These are phyloP conservation scores for Flammula alnicola DNA, from an alignment of 1,284 basidiomycete species.

Conservation along the genomic window DNA sequence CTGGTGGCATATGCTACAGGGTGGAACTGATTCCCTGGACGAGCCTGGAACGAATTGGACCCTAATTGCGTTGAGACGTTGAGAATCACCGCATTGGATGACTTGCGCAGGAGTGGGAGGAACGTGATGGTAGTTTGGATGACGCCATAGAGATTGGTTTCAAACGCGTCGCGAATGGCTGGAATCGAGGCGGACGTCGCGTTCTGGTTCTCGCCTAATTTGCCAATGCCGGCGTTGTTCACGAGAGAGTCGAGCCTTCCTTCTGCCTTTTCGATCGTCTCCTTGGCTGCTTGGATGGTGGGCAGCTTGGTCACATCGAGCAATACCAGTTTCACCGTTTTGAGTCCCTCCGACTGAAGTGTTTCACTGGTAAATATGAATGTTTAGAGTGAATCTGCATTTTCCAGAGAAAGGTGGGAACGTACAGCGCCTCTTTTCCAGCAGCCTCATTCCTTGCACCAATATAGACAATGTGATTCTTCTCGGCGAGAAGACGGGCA, in stretches of 20 bases:
- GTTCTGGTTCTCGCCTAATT: slow-evolving; percentile 37
- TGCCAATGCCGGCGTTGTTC: slow-evolving; percentile 50
- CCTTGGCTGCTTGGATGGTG: slow-evolving; percentile 39
- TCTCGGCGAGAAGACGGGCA: slow-evolving; percentile 20
- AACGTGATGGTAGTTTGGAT: slow-evolving; percentile 18
- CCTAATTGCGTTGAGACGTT: slow-evolving; percentile 46
- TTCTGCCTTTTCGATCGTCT: slow-evolving; percentile 42
- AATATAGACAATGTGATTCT: slow-evolving; percentile 25
- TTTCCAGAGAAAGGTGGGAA: background rate
- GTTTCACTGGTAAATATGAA: slow-evolving; percentile 18
- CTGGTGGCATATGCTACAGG: slow-evolving; percentile 48
- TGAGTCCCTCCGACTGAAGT: slow-evolving; percentile 19
- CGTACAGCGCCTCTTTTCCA: slow-evolving; percentile 24
- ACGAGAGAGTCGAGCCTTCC: slow-evolving; percentile 52
- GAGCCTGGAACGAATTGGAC: slow-evolving; percentile 54
- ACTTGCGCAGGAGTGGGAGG: slow-evolving; percentile 21
- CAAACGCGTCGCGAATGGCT: slow-evolving; percentile 38
- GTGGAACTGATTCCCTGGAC: slow-evolving; percentile 29
- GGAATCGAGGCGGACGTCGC: slow-evolving; percentile 35
- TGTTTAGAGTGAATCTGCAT: background rate
- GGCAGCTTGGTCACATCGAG: slow-evolving; percentile 30
- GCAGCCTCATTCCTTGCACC: slow-evolving; percentile 18
- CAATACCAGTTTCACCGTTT: slow-evolving; percentile 20
- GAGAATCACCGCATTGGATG: slow-evolving; percentile 18
- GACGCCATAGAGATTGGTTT: slow-evolving; percentile 20